These are phyloP conservation scores for Termitomyces sp. DNA, from an alignment of 768 basidiomycete species.

Conservation along the genomic window DNA sequence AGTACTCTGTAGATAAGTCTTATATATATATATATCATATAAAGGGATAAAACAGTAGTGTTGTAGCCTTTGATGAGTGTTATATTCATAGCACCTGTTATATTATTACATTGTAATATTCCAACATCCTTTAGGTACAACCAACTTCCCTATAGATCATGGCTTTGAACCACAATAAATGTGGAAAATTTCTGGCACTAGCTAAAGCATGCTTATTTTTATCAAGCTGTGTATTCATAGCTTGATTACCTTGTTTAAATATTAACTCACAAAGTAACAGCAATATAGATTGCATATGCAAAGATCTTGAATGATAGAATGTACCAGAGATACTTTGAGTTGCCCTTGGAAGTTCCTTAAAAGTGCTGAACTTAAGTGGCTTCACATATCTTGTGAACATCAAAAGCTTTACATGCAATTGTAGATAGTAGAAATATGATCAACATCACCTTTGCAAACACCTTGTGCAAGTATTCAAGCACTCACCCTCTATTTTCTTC, in stretches of 20 bases:
- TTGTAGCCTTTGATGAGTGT: no score
- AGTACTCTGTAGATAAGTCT: no score
- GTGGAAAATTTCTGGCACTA: background rate
- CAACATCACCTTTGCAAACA: background rate
- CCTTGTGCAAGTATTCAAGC: background rate
- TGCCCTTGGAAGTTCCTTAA: background rate
- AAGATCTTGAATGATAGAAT: background rate
- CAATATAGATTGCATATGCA: background rate
- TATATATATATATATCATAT: no score
- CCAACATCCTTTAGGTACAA: background rate
- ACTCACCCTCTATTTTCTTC: background rate
- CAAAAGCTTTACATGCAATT: background rate
- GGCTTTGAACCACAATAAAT: background rate
- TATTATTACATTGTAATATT: no score
- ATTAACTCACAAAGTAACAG: background rate
- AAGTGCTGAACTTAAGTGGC: no score
- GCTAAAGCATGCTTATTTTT: background rate
- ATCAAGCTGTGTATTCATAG: background rate
- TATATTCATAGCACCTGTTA: no score
- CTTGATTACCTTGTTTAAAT: background rate
- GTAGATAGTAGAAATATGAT: background rate
- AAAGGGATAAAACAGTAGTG: no score
- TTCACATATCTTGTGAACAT: background rate
- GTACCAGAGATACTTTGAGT: background rate
- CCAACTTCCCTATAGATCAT: background rate